Base-by-base conservation (phyloP, 202 grass and related monocot species). In the Setaria viridis region DNA sequence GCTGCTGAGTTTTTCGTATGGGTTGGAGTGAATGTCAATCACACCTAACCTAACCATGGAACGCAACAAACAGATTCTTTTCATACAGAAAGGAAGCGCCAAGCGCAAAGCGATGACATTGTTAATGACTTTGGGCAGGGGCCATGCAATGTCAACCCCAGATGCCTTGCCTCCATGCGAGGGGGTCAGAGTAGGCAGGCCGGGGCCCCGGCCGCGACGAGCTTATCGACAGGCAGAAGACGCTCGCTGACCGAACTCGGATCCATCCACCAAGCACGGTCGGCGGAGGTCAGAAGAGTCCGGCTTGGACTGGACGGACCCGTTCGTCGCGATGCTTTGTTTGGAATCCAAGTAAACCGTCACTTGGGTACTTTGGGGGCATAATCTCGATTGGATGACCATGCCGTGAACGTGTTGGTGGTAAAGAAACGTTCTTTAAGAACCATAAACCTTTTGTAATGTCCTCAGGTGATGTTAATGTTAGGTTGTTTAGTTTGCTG, bases 271-370 rank as follows among this genome's bases (percentile, higher is more conserved):
- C 1, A 70, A 64, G 72, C 45, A 63, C 58, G 29, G 10, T 60
- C 20, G 45, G 58, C 11, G 9, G 3, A 29, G 21, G 21, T 29
- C 20, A 12, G 50, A 57, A 37, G 2, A n/a, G 67, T 72, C 63
- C 43, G 12, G 42, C 45, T 60, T 10, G 45, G 8, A 2, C 9
- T 50, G 15, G 87, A 45, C 71, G 49, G 79, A 74, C 67, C 74
- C 59, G 29, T 67, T 79, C 8, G 29, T 47, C 14, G 49, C 32
- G 50, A 58, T 80, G 68, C 80, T 83, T 91, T 81, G 81, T 72
- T 87, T 91, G 47, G 30, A 84, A 47, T 85, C 39, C 17, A 81
- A 81, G 85, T 11, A 76, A 30, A n/a, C 32, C 33, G 67, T 84
- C 55, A 5, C 62, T 53, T 47, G 2, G 4, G 62, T 76, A 53